These are phyloP conservation scores for Sporisorium exsertum DNA, from an alignment of 1,284 basidiomycete species.

Conservation along the genomic window DNA sequence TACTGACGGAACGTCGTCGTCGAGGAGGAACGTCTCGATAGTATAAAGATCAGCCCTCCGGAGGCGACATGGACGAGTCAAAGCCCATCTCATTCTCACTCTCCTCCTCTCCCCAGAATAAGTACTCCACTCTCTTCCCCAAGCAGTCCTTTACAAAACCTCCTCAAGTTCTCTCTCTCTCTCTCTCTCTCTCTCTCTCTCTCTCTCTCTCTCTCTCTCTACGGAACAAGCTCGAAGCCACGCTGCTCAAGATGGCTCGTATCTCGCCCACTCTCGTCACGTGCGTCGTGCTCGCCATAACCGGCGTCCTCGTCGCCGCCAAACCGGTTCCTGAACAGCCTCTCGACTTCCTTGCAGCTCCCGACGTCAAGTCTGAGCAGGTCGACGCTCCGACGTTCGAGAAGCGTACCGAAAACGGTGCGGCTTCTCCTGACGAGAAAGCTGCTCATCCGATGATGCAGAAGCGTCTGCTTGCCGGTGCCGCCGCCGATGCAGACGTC, in stretches of 20 bases:
- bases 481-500: constrained; percentile 7
- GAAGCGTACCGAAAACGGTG: background rate
- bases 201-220: background rate
- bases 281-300: constrained; percentile 36
- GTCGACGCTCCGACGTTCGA: background rate
- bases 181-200: no score
- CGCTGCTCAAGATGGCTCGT: constrained; percentile 26
- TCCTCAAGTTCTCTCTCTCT: no score
- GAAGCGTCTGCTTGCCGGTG: constrained; percentile 1
- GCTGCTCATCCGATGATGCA: background rate
- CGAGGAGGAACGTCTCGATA: no score
- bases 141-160: background rate
- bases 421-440: background rate
- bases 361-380: constrained; percentile 2
- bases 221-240: background rate
- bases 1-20: no score
- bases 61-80: background rate
- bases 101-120: background rate
- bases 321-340: background rate
- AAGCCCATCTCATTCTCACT: constrained; percentile 8
- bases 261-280: constrained; percentile 23
- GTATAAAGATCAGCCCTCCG: constrained; percentile 23
- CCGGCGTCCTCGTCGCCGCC: constrained; percentile 13
- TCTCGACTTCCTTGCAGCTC: no score
- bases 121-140: background rate